Conservation (phyloP, 352 stramenopile species). For the Globisporangium cylindrosporum region DNA sequence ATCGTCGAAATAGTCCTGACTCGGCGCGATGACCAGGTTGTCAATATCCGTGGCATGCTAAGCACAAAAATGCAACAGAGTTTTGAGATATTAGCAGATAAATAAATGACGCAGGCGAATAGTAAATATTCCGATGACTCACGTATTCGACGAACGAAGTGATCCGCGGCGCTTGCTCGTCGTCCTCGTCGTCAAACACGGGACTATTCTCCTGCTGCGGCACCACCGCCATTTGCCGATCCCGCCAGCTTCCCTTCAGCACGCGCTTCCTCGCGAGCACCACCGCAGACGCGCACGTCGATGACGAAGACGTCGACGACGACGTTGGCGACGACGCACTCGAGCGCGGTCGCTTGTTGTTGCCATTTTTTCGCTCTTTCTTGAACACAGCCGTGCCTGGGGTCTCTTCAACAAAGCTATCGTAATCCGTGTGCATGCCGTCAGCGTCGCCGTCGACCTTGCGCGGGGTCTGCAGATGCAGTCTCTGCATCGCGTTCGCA, state of each 20-base stretch:
- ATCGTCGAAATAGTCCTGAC: slow-evolving; percentile 22
- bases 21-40: slow-evolving; percentile 12
- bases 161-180: slow-evolving; percentile 10
- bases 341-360: slow-evolving; percentile 6
- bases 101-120: neutral
- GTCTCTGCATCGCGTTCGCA: slow-evolving; percentile 16
- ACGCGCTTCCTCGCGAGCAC: slow-evolving; percentile 16
- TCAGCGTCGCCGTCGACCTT: neutral
- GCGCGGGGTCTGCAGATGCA: slow-evolving; percentile 18
- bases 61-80: neutral
- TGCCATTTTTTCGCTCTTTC: neutral
- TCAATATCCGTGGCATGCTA: slow-evolving; percentile 22
- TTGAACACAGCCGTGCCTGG: slow-evolving; percentile 2
- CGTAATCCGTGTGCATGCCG: neutral
- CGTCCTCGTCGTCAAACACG: slow-evolving; percentile 7
- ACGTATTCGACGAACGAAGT: slow-evolving; percentile 22
- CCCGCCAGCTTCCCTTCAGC: slow-evolving; percentile 10
- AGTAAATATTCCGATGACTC: neutral
- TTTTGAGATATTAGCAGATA: neutral
- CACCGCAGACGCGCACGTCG: slow-evolving; percentile 10
- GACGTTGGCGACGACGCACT: slow-evolving; percentile 8
- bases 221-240: neutral
- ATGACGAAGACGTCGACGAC: slow-evolving; percentile 14
- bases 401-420: slow-evolving; percentile 9
- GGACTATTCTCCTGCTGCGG: neutral